phyloP scores from a whole-genome alignment of 768 basidiomycete genomes.

The Trametes maxima region DNA sequence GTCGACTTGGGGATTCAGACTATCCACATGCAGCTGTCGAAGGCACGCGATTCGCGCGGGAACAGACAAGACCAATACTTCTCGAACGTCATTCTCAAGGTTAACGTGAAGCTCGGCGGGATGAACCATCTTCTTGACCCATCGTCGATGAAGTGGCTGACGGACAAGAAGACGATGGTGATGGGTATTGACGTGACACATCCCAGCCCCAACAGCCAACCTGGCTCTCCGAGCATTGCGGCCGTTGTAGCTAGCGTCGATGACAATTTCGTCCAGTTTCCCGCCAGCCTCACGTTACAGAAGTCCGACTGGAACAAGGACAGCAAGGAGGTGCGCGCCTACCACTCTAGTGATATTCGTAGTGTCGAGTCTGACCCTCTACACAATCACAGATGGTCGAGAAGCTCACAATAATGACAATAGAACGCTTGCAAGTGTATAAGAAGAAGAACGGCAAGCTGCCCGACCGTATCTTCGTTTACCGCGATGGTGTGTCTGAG shows the following conservation, averaged over 20 bases:
- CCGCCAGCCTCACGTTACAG: slow-evolving; percentile 73
- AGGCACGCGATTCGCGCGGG: slow-evolving; percentile 52
- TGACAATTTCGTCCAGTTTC: slow-evolving; percentile 71
- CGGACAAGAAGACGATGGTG: slow-evolving; percentile 71
- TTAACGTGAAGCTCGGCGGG: slow-evolving; percentile 84
- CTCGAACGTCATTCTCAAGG: slow-evolving; percentile 79
- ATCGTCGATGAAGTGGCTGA: slow-evolving; percentile 63
- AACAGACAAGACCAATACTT: slow-evolving; percentile 78
- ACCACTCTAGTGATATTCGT: background rate
- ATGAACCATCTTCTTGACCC: slow-evolving; percentile 71
- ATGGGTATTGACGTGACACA: slow-evolving; percentile 88
- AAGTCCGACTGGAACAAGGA: slow-evolving; percentile 45
- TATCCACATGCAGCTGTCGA: slow-evolving; percentile 67
- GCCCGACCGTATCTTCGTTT: slow-evolving; percentile 71
- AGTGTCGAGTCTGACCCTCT: background rate
- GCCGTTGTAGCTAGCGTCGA: slow-evolving; percentile 83
- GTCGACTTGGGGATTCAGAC: slow-evolving; percentile 75
- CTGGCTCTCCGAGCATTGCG: slow-evolving; percentile 80
- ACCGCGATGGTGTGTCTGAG: slow-evolving; percentile 83
- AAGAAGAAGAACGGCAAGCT: slow-evolving; percentile 53
- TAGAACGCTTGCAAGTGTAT: slow-evolving; percentile 66
- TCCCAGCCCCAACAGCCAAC: slow-evolving; percentile 64
- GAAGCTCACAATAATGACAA: slow-evolving; percentile 64
- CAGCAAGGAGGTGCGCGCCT: slow-evolving; percentile 37
- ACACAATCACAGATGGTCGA: slow-evolving; percentile 65